Conservation (phyloP, 2,329 filamentous ascomycete genomes). For the Xylariaceae sp. region DNA sequence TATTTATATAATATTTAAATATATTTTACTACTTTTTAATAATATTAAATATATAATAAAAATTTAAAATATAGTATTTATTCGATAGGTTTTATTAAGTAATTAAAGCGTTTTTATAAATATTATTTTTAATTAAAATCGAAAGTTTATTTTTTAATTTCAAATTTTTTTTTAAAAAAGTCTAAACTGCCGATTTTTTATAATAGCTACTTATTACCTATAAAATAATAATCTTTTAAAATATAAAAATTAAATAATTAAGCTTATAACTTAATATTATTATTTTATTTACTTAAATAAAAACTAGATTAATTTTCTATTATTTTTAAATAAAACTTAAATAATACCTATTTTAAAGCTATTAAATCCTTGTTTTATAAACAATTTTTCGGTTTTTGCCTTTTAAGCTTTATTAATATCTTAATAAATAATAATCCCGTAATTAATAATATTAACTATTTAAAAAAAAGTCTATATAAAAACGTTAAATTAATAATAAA, state of each 20-base stretch:
- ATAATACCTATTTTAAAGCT: constrained; percentile 3
- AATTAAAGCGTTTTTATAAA: background rate
- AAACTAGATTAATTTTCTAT: background rate
- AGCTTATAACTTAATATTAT: constrained; percentile 9
- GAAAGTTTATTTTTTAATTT: background rate
- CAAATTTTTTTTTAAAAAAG: background rate
- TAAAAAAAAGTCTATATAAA: background rate
- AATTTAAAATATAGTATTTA: background rate
- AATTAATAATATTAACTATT: background rate
- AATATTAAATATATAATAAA: background rate
- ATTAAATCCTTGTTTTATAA: constrained; percentile 1
- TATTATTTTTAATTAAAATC: background rate
- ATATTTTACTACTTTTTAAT: background rate
- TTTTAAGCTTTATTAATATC: background rate
- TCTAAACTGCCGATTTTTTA: background rate
- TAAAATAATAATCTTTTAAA: background rate
- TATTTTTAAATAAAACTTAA: constrained; percentile 8
- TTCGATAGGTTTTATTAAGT: background rate
- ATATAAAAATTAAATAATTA: constrained; percentile 5
- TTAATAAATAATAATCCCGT: constrained; percentile 7
- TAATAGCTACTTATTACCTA: background rate
- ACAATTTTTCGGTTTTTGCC: constrained; percentile 1
- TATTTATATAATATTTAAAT: background rate
- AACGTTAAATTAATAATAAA: background rate
- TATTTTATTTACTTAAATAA: background rate